Evolutionary conservation across 108 stramenopile genomes (phyloP), one percentile per base, ranked within the genome.

Genomic region (Chaetoceros tenuissimus): DNA sequence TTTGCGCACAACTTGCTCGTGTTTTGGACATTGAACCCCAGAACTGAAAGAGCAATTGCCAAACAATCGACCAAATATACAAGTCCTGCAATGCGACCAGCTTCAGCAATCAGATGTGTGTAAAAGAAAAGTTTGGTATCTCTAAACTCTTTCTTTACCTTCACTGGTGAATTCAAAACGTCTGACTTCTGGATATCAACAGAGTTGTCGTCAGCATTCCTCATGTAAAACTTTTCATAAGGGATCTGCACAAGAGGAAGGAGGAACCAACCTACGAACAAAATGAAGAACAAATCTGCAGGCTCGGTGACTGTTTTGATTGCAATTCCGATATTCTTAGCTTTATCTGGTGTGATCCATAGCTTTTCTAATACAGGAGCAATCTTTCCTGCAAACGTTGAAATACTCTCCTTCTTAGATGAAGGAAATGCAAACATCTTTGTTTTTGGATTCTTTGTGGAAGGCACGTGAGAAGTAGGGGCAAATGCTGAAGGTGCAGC

Each of bases 51-150:
- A n/a, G 60, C 46, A 16, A 74, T 62, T 5, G 55, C 59, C 0
- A 79, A 17, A 28, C 69, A 54, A 40, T 79, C 78, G 3, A 69
- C 66, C 3, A 57, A 13, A 30, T 71, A 74, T 5, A 73, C 69
- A 20, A 70, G 19, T 16, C 61, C 26, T 20, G 63, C 73, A 26
- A 79, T 55, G 23, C 31, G 27, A 21, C 26, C 54, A 34, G 54
- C 54, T 31, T 55, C 26, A 2, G 29, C 31, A 55, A 55, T 55
- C 18, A 28, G 28, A 8, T 3, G 19, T 27, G 28, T 3, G 2
- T 28, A 24, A 30, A 34, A 2, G 28, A 3, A 55, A 24, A 48
- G 16, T 24, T 25, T 21, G 24, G 3, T 31, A 2, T 59, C 26
- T 23, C 57, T 48, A 46, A 49, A 49, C 5, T 3, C 13, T n/a